Evolutionary conservation across 2,329 filamentous ascomycete species (phyloP), one percentile per base, ranked within the genome.

Genomic region (Curvularia sp.): DNA sequence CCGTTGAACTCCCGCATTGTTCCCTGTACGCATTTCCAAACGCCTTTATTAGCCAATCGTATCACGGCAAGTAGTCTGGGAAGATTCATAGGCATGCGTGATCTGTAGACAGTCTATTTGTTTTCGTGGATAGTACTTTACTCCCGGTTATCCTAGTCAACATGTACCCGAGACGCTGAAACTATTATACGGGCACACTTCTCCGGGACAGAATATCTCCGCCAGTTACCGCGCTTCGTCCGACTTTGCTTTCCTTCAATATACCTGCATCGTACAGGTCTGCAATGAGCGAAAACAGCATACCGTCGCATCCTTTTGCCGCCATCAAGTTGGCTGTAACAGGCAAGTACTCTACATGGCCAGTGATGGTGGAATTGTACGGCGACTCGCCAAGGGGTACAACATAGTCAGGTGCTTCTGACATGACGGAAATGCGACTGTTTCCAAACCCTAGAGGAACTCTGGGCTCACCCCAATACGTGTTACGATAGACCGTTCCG

Each of bases 261-360:
- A 86, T 77, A 0, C 84, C 85, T 15, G 77, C 80, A 26, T 73
- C 73, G 1, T 82, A 78, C 55, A 88, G 60, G 42, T 85, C 83
- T 49, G 81, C 75, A 2, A 85, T 83, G 49, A 88, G 70, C 43
- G 79, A 80, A 42, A 83, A 84, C 26, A 88, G 65, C 76, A 88
- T 79, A 0, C 84, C 83, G 72, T 89, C 87, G 61, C 87, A 89
- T 0, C 86, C 86, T 62, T 82, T 83, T 0, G 85, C 83, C 0
- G 81, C 86, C 74, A 88, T 75, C 20, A 88, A 75, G 60, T 86
- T 80, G 0, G 88, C 81, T 0, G 84, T 82, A 0, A 89, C 86
- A 0, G 86, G 87, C 33, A 88, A 69, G 46, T 79, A 78, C 68
- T 86, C 83, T 0, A 75, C 75, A 55, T 83, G 79, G 0, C 76